A percentile compares a stretch with the other conserved stretches of the same genome.
Conservation (phyloP, 192 early-diverging fungal species). For the Mortierella claussenii region DNA sequence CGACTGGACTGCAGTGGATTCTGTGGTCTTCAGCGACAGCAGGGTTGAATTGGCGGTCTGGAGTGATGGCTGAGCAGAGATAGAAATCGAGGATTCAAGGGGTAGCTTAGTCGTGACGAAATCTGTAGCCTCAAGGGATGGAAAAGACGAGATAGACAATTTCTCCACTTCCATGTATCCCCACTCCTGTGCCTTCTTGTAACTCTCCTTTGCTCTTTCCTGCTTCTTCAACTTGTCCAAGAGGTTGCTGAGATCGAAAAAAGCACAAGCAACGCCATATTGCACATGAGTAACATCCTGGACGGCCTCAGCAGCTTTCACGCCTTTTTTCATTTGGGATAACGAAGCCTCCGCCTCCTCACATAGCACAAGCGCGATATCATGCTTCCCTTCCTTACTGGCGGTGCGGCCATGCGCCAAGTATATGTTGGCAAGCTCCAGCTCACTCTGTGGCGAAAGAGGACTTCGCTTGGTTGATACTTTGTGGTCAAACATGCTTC, state of each 20-base stretch:
- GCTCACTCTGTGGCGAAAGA: constrained; percentile 26
- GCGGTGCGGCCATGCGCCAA: constrained; percentile 16
- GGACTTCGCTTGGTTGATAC: constrained; percentile 14
- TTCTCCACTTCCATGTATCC: constrained; percentile 11
- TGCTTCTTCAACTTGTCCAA: constrained; percentile 9
- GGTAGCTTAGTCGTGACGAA: constrained; percentile 11
- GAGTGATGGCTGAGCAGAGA: constrained; percentile 9
- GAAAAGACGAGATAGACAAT: constrained; percentile 7
- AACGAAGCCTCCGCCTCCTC: constrained; percentile 29
- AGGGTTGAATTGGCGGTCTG: constrained; percentile 4
- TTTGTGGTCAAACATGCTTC: constrained; percentile 30
- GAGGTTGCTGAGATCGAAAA: constrained; percentile 17
- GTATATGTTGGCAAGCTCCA: constrained; percentile 27
- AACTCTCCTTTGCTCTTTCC: constrained; percentile 15
- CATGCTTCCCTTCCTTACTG: constrained; percentile 15
- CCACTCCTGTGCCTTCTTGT: constrained; percentile 34
- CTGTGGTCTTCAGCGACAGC: not conserved
- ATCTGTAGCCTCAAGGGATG: constrained; percentile 16
- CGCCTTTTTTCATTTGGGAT: constrained; percentile 28
- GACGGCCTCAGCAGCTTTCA: constrained; percentile 17
- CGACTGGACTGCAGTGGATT: constrained; percentile 2
- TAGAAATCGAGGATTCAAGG: not conserved
- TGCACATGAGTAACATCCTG: constrained; percentile 20
- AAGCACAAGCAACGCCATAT: constrained; percentile 16
- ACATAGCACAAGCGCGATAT: constrained; percentile 28